Base-by-base conservation (phyloP, 169 alveolate genomes). In the Fabrea salina region DNA sequence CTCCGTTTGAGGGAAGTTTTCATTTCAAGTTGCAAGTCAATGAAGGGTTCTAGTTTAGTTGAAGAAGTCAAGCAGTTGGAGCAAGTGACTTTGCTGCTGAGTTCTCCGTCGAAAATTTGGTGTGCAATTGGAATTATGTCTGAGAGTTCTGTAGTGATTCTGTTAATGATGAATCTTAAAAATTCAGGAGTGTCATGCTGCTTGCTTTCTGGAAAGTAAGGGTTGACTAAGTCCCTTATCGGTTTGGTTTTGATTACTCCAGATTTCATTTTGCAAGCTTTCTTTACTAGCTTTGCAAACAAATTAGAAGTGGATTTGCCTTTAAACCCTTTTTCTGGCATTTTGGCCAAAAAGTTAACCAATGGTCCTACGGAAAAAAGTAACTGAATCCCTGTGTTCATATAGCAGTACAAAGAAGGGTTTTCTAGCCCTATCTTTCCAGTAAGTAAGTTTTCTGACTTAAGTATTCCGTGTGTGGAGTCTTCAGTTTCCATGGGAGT, bases 121-220 rank as follows among this genome's bases (percentile, higher is more conserved):
- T n/a, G 35, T 1, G 27, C 33, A 35, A 64, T 33, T 19, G 19
- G 19, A n/a, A n/a, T n/a, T n/a, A n/a, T n/a, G n/a, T n/a, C n/a
- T 7, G 39, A 19, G 30, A 64, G 75, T n/a, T 64, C 75, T 16
- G 37, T 64, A 39, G 35, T 56, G 0, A 64, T 33, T 33, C 35
- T 16, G n/a, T 64, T 64, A 8, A 64, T 64, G 11, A 41, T 40
- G n/a, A 64, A 64, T 8, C 75, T 32, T 37, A 64, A 13, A 35
- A 64, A 64, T 35, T 64, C 75, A 1, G 75, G 75, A 51, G 41
- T 32, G 4, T 64, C 75, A 64, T 64, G 75, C 39, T 64, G 75
- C 11, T 64, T 64, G 4, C 39, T 41, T 37, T 51, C 30, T 16
- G 75, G 51, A 39, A 64, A 64, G 32, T 37, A 41, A 3, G 19